Evolutionary conservation across 345 rosid species (phyloP).

Genomic region (Moricandia arvensis): DNA sequence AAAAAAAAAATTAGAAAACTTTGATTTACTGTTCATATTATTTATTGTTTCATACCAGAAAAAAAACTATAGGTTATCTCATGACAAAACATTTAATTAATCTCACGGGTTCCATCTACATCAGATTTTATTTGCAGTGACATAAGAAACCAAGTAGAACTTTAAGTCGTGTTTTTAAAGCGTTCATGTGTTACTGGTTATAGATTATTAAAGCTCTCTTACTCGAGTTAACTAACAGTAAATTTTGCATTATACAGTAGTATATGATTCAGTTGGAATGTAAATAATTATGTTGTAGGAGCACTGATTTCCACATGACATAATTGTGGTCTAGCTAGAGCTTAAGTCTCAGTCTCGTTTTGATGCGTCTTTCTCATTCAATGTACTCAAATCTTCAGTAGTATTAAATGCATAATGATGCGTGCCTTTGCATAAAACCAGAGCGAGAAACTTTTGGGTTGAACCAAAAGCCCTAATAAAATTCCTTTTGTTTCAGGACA

Average conservation of each 20-base stretch:
- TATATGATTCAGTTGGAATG: background rate
- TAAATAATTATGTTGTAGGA: background rate
- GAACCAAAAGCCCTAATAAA: constrained; percentile 19
- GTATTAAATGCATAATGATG: constrained; percentile 29
- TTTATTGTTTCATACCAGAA: background rate
- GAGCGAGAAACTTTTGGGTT: constrained; percentile 29
- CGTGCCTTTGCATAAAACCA: constrained; percentile 21
- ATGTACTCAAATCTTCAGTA: constrained; percentile 12
- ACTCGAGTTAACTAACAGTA: background rate
- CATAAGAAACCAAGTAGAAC: constrained; percentile 2
- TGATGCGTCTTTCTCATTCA: constrained; percentile 21
- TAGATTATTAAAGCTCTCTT: background rate
- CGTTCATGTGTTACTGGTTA: constrained; percentile 3
- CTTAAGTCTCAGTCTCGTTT: constrained; percentile 26
- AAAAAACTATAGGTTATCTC: background rate
- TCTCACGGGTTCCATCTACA: background rate
- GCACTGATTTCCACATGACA: constrained; percentile 29
- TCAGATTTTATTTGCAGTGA: background rate
- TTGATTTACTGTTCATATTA: background rate
- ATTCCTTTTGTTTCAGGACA: constrained; percentile 34
- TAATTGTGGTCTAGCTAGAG: constrained; percentile 21
- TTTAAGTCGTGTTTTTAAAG: background rate
- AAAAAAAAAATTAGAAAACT: background rate
- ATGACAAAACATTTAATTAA: background rate
- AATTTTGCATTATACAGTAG: background rate